These are phyloP conservation scores for Samsoniella hepiali DNA, from an alignment of 2,329 filamentous ascomycete genomes.

Conservation along the genomic window DNA sequence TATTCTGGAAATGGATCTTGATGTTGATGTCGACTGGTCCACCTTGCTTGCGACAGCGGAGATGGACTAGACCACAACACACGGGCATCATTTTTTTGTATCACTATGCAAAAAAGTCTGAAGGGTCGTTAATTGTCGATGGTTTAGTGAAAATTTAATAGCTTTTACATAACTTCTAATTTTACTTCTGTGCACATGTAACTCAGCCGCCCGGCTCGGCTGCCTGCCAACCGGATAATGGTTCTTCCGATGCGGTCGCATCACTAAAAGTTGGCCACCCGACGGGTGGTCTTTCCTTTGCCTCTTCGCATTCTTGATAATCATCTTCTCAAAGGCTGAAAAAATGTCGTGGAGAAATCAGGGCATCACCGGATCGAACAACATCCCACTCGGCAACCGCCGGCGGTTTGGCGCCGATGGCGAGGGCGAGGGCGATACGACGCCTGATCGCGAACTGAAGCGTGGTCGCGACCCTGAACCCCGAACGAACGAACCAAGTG, in stretches of 20 bases:
- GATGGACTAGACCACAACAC: background rate
- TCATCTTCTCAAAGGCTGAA: background rate
- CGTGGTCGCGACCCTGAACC: slow-evolving; percentile 90
- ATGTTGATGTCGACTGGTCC: slow-evolving; percentile 27
- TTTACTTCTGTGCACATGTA: background rate
- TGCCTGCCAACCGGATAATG: slow-evolving; percentile 1
- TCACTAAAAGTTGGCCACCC: slow-evolving; percentile 14
- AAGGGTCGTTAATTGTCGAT: background rate
- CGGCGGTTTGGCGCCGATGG: slow-evolving; percentile 70
- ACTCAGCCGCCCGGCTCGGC: background rate
- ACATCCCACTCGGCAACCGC: slow-evolving; percentile 87
- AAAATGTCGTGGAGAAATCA: slow-evolving; percentile 66
- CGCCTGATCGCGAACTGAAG: slow-evolving; percentile 57
- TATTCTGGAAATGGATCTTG: slow-evolving; percentile 24
- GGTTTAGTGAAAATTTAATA: background rate
- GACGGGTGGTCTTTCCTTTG: background rate
- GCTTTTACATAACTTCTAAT: background rate
- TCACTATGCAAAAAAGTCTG: background rate
- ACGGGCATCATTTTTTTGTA: background rate
- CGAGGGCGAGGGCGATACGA: slow-evolving; percentile 36
- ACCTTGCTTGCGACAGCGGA: slow-evolving; percentile 3
- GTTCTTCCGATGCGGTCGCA: slow-evolving; percentile 10
- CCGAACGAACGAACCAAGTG: slow-evolving; percentile 64
- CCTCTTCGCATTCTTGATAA: background rate
- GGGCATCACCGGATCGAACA: slow-evolving; percentile 97